Percentiles rank a stretch among this genome's conserved stretches.
Evolutionary conservation across 164 flowering plant species (phyloP).

Genomic region (Vitis riparia): DNA sequence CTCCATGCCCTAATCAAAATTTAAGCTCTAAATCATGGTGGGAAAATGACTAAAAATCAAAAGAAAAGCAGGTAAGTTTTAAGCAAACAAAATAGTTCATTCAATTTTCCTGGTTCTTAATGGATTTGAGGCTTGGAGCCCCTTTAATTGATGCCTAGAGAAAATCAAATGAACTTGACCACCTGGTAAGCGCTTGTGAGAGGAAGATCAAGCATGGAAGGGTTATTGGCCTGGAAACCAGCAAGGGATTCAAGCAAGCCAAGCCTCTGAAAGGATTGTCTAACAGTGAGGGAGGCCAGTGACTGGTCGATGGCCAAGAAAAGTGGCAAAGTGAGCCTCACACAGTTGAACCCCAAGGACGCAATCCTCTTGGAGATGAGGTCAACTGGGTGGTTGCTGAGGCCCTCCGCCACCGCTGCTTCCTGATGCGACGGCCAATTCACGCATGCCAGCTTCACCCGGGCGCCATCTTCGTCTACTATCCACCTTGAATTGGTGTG

Average conservation of each 20-base stretch:
- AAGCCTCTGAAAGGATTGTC: constrained; percentile 7
- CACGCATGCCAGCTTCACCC: constrained; percentile 21
- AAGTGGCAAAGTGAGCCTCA: constrained; percentile 13
- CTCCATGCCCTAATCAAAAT: no score
- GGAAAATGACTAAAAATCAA: no score
- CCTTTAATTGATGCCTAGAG: no score
- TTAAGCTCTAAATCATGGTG: no score
- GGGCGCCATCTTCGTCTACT: constrained; percentile 7
- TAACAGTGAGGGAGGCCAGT: constrained; percentile 9
- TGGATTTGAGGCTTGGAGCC: no score
- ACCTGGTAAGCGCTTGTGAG: constrained; percentile 13
- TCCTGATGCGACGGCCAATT: constrained; percentile 15
- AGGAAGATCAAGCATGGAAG: constrained; percentile 3
- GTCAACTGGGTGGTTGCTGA: constrained; percentile 13
- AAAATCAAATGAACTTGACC: no score
- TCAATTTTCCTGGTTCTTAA: no score
- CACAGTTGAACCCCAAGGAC: constrained; percentile 18
- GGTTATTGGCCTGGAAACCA: constrained; percentile 13
- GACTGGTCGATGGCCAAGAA: constrained; percentile 1
- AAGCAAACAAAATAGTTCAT: no score
- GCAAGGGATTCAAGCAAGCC: background rate
- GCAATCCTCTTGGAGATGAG: constrained; percentile 3
- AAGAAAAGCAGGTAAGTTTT: no score
- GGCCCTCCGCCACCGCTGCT: constrained; percentile 16
- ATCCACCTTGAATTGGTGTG: constrained; percentile 16